A percentile compares a stretch with the other conserved stretches of the same genome.
Conservation (phyloP, 805 yeast species). For the Spathaspora passalidarum region DNA sequence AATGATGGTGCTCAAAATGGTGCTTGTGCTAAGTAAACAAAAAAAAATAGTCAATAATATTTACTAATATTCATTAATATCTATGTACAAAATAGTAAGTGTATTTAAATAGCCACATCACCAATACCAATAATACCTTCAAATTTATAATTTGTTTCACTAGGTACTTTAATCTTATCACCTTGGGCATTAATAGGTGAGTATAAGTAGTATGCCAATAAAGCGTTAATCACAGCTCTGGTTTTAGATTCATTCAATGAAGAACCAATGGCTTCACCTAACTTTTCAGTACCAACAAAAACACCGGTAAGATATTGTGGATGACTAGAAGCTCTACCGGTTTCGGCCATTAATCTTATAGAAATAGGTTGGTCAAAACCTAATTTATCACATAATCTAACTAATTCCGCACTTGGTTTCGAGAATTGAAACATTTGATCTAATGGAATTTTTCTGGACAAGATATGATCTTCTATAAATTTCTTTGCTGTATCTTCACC, state of each 20-base stretch:
- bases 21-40: conserved; percentile 10
- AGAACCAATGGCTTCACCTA: conserved; percentile 94
- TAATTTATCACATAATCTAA: conserved; percentile 73
- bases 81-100: background rate
- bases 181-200: conserved; percentile 60
- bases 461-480: conserved; percentile 71
- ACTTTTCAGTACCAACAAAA: conserved; percentile 73
- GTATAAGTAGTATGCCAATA: conserved; percentile 89
- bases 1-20: conserved; percentile 6
- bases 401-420: conserved; percentile 82
- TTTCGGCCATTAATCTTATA: conserved; percentile 78
- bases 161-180: conserved; percentile 51
- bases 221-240: conserved; percentile 86
- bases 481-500: conserved; percentile 62
- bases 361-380: conserved; percentile 72
- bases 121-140: conserved; percentile 43
- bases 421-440: conserved; percentile 73
- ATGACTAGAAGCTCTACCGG: conserved; percentile 81
- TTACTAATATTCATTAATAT: background rate
- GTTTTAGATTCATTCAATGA: conserved; percentile 88
- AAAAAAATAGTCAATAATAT: background rate
- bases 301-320: conserved; percentile 92
- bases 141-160: conserved; percentile 45
- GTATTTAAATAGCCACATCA: conserved; percentile 38
- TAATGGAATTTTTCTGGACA: conserved; percentile 80